phyloP scores from a whole-genome alignment of 2,329 filamentous ascomycete genomes.

The Escovopsis sp. region DNA sequence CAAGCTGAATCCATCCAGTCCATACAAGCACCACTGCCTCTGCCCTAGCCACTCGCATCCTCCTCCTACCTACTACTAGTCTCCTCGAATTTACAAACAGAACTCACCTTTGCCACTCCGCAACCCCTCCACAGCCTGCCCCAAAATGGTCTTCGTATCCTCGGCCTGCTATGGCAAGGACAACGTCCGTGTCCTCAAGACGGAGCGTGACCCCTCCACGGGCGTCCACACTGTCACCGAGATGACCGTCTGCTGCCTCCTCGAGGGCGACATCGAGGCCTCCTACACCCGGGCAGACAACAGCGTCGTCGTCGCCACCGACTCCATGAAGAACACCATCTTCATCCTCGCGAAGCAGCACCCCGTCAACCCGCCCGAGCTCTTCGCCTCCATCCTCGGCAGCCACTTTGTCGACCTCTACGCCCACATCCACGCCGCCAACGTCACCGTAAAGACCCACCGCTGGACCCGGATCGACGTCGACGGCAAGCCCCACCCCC shows the following conservation, averaged over 20 bases:
- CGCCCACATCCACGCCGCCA: slow-evolving; percentile 69
- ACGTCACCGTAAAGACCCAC: slow-evolving; percentile 70
- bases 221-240: slow-evolving; percentile 77
- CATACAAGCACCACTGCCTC: too few relatives aligned
- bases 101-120: too few relatives aligned
- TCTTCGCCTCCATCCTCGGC: slow-evolving; percentile 73
- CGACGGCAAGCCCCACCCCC: slow-evolving; percentile 80
- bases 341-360: slow-evolving; percentile 92
- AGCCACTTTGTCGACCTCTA: slow-evolving; percentile 83
- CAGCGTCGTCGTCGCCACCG: slow-evolving; percentile 85
- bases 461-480: slow-evolving; percentile 82
- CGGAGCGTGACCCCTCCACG: slow-evolving; percentile 61
- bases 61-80: too few relatives aligned
- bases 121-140: slow-evolving; percentile 3
- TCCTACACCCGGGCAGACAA: slow-evolving; percentile 93
- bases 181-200: slow-evolving; percentile 96
- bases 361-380: slow-evolving; percentile 82
- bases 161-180: slow-evolving; percentile 80
- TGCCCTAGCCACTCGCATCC: too few relatives aligned
- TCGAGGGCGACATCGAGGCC: slow-evolving; percentile 80
- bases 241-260: slow-evolving; percentile 84
- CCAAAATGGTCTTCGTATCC: slow-evolving; percentile 38
- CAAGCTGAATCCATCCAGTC: too few relatives aligned
- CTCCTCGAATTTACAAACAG: too few relatives aligned
- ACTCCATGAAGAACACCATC: slow-evolving; percentile 95